These are phyloP conservation scores for Trichoderma parareesei DNA, from an alignment of 495 filamentous ascomycete genomes.

Conservation along the genomic window DNA sequence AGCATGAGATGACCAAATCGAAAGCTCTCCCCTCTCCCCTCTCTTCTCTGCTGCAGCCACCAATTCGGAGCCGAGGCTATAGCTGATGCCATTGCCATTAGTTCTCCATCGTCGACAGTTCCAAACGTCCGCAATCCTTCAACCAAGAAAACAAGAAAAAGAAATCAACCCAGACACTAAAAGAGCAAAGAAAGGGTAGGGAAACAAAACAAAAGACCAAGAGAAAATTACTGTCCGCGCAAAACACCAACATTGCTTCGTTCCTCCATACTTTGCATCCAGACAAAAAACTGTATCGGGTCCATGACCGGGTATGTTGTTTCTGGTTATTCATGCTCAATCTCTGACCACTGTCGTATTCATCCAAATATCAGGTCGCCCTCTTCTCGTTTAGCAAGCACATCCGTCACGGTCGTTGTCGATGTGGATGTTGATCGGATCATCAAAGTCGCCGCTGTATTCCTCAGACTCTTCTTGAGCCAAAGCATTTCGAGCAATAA, in stretches of 20 bases:
- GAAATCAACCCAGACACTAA: background rate
- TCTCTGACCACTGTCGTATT: background rate
- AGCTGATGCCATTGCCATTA: background rate
- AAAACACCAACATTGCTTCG: background rate
- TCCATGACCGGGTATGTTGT: background rate
- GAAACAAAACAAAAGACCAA: background rate
- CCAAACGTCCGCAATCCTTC: background rate
- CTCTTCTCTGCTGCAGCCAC: background rate
- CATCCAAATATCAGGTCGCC: background rate
- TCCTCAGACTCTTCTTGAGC: slow-evolving; percentile 96
- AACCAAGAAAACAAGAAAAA: background rate
- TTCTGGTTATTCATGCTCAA: background rate
- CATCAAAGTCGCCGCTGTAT: slow-evolving; percentile 84
- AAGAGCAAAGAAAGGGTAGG: background rate
- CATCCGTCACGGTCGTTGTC: slow-evolving; percentile 88
- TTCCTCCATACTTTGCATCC: slow-evolving; percentile 1
- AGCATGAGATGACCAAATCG: background rate
- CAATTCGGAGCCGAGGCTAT: background rate
- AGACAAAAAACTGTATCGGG: background rate
- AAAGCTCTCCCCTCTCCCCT: background rate
- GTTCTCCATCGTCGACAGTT: background rate
- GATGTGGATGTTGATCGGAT: slow-evolving; percentile 94
- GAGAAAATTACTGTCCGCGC: background rate
- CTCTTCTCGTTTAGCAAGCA: slow-evolving; percentile 53
- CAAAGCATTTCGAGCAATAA: slow-evolving; percentile 93